These are phyloP conservation scores for Mycena alexandri DNA, from an alignment of 768 basidiomycete species.

Conservation along the genomic window DNA sequence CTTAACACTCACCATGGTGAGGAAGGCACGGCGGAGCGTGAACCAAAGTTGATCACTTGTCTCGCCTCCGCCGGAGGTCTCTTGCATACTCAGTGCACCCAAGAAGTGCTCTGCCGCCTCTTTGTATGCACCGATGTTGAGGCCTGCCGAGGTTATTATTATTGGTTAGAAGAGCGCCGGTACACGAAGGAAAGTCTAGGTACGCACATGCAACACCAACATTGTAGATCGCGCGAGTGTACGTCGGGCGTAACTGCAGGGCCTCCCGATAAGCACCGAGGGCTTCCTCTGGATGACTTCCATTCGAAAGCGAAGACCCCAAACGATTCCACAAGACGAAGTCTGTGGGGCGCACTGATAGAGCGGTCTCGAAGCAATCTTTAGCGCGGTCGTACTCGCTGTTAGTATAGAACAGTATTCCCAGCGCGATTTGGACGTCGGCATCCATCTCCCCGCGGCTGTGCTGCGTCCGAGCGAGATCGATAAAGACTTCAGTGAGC, in stretches of 20 bases:
- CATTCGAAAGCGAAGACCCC: slow-evolving; percentile 95
- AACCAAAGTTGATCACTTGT: slow-evolving; percentile 91
- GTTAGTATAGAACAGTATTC: slow-evolving; percentile 92
- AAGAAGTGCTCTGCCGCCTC: slow-evolving; percentile 98
- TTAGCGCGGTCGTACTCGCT: slow-evolving; percentile 89
- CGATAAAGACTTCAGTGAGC: slow-evolving; percentile 87
- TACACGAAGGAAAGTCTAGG: slow-evolving; percentile 2
- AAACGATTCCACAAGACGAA: slow-evolving; percentile 96
- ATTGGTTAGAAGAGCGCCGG: slow-evolving; percentile 14
- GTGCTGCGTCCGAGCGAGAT: slow-evolving; percentile 87
- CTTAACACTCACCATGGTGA: slow-evolving; percentile 74
- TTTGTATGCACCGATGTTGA: slow-evolving; percentile 95
- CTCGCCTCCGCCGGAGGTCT: slow-evolving; percentile 69
- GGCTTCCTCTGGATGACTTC: slow-evolving; percentile 94
- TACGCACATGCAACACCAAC: slow-evolving; percentile 95
- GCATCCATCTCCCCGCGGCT: slow-evolving; percentile 79
- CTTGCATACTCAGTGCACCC: slow-evolving; percentile 85
- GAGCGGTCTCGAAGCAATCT: slow-evolving; percentile 93
- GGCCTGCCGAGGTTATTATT: too few species aligned
- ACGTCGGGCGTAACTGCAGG: slow-evolving; percentile 90
- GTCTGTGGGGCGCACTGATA: slow-evolving; percentile 88
- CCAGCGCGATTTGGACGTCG: slow-evolving; percentile 93
- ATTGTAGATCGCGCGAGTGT: slow-evolving; percentile 97
- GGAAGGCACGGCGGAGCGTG: slow-evolving; percentile 85
- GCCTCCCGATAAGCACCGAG: slow-evolving; percentile 92